Conservation (phyloP, 176 grass and related monocot genomes). For the Coix lacrymajobi region DNA sequence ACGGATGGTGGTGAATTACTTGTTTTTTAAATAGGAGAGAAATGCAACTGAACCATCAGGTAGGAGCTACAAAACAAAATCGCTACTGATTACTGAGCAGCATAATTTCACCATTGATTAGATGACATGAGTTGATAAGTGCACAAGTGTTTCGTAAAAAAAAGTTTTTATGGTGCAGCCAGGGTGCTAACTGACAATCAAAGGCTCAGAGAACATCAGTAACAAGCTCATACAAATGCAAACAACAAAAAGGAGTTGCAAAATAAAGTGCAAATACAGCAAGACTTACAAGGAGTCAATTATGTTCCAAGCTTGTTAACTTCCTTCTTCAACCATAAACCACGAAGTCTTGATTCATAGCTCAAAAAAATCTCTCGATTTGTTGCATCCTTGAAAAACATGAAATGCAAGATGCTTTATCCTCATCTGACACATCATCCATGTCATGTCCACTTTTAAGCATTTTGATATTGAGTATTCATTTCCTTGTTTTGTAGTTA, state of each 20-base stretch:
- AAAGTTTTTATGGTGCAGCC: neutral
- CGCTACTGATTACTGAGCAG: neutral
- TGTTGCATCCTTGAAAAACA: constrained; percentile 10
- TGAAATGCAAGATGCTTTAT: constrained; percentile 6
- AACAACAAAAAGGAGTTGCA: neutral
- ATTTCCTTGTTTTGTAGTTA: neutral
- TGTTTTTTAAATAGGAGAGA: neutral
- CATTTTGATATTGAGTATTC: neutral
- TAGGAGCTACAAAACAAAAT: neutral
- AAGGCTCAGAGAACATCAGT: neutral
- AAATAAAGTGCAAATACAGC: neutral
- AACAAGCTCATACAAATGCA: neutral
- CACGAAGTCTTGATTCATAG: constrained; percentile 4
- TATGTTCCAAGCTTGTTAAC: constrained; percentile 11
- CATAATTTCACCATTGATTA: neutral
- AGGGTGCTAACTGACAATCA: neutral
- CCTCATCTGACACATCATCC: constrained; percentile 14
- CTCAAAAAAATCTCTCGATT: constrained; percentile 6
- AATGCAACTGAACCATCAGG: neutral
- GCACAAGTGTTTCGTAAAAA: neutral
- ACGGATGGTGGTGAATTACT: neutral
- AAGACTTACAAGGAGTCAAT: neutral
- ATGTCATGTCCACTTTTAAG: constrained; percentile 1
- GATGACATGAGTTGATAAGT: neutral
- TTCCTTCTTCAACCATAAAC: constrained; percentile 29